Evolutionary conservation across 2,329 filamentous ascomycete species (phyloP).

Genomic region (Penicillium brevicompactum): DNA sequence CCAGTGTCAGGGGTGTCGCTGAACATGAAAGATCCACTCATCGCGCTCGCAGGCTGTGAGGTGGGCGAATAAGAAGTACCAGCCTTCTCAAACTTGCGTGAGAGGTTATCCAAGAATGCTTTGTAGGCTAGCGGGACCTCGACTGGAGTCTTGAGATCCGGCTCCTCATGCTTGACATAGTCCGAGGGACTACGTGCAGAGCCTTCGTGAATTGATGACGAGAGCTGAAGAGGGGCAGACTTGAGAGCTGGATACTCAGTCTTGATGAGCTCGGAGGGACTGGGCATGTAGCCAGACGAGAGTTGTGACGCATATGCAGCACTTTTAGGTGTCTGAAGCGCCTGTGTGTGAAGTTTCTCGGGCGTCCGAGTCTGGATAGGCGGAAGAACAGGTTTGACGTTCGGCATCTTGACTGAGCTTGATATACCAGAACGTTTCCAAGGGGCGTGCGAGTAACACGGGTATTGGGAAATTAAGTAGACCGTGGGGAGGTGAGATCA

Average conservation of each 20-base stretch:
- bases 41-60: constrained; percentile 43
- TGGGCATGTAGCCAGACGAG: background rate
- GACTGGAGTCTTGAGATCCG: background rate
- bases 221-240: background rate
- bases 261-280: background rate
- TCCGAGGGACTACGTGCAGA: background rate
- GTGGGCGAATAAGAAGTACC: constrained; percentile 37
- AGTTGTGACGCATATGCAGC: background rate
- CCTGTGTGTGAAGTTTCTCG: background rate
- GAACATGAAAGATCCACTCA: constrained; percentile 39
- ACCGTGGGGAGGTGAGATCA: background rate
- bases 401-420: background rate
- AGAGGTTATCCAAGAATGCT: background rate
- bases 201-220: background rate
- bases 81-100: constrained; percentile 32
- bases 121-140: background rate
- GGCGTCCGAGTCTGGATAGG: background rate
- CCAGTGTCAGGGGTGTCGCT: constrained; percentile 48
- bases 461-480: background rate
- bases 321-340: background rate
- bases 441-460: background rate
- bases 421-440: background rate
- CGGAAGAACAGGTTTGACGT: background rate
- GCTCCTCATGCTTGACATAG: background rate
- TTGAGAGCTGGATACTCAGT: background rate